A percentile compares a stretch with the other conserved stretches of the same genome.
Conservation (phyloP, 192 early-diverging fungal genomes). For the Podila clonocystis region DNA sequence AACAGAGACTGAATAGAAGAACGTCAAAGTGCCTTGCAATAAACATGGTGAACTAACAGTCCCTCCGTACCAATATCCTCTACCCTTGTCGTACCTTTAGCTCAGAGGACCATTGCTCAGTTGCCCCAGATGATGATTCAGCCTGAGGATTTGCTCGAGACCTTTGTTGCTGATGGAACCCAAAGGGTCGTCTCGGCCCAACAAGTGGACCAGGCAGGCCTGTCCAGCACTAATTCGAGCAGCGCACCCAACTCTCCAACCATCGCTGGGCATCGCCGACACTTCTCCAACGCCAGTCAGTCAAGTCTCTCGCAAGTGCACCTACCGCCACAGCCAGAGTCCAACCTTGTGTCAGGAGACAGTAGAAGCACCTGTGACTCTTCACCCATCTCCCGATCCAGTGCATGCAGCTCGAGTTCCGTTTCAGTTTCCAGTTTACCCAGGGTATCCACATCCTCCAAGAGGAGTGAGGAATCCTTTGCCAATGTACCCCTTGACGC, state of each 20-base stretch:
- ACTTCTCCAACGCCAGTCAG: conserved; percentile 20
- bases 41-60: neutral
- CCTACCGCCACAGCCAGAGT: neutral
- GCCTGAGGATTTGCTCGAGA: conserved; percentile 41
- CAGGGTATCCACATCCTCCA: conserved; percentile 19
- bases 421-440: conserved; percentile 13
- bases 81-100: conserved; percentile 9
- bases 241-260: conserved; percentile 13
- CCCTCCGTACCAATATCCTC: neutral
- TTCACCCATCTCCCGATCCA: neutral
- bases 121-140: conserved; percentile 50
- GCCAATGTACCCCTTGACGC: neutral
- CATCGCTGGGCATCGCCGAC: conserved; percentile 6
- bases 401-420: neutral
- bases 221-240: conserved; percentile 6
- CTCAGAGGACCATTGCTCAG: conserved; percentile 47
- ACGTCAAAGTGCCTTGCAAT: neutral
- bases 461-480: neutral
- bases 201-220: conserved; percentile 42
- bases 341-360: neutral
- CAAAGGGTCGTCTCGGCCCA: conserved; percentile 42
- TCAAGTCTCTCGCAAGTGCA: neutral
- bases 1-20: neutral
- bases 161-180: conserved; percentile 46
- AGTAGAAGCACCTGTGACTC: neutral